phyloP scores from a whole-genome alignment of 306 rosid genomes.

The Prinsepia uniflora region DNA sequence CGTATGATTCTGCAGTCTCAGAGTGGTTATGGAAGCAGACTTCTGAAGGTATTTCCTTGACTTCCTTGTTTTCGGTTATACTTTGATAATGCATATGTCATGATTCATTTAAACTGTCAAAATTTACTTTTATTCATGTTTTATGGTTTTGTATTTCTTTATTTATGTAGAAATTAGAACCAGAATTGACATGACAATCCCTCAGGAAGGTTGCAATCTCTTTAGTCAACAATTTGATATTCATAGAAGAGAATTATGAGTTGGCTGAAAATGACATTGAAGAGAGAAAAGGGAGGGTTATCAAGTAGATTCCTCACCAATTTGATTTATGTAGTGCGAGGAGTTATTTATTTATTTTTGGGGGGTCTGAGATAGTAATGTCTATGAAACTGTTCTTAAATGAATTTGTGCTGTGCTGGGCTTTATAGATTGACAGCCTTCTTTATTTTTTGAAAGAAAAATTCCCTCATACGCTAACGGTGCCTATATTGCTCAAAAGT shows the following conservation, averaged over 20 bases:
- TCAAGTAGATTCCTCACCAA: background rate
- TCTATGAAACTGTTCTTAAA: background rate
- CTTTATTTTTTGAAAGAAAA: conserved; percentile 45
- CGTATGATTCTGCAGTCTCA: conserved; percentile 87
- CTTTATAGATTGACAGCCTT: conserved; percentile 21
- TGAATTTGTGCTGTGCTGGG: background rate
- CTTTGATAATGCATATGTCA: background rate
- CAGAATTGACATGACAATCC: background rate
- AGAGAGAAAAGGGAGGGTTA: background rate
- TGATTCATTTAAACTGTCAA: background rate
- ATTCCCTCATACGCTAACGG: conserved; percentile 74
- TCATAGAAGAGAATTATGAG: background rate
- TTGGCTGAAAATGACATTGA: background rate
- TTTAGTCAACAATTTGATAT: background rate
- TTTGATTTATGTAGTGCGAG: background rate
- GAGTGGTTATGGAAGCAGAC: conserved; percentile 98
- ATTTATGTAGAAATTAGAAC: background rate
- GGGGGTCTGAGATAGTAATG: background rate
- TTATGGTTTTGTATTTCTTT: background rate
- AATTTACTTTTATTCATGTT: background rate
- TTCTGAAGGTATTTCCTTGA: conserved; percentile 46
- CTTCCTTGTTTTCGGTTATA: background rate
- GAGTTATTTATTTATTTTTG: background rate
- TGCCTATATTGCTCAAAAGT: conserved; percentile 64
- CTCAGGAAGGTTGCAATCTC: background rate